Conservation (phyloP, 306 rosid species). For the Cyamopsis tetragonoloba region DNA sequence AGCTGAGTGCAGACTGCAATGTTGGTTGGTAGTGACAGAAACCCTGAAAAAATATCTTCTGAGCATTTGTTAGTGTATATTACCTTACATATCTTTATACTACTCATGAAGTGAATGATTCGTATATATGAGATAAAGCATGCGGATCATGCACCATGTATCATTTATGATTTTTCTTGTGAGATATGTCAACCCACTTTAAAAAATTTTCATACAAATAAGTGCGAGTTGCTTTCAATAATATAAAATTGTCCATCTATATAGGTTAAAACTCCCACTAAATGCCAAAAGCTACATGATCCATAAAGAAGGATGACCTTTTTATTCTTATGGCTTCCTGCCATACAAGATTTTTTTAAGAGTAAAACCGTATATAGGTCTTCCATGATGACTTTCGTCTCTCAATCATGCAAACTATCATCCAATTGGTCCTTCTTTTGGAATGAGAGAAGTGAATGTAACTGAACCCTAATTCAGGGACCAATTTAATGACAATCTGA, state of each 20-base stretch:
- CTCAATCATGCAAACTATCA: not conserved
- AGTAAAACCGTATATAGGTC: not conserved
- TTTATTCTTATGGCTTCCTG: slow-evolving; percentile 3
- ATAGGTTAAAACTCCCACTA: slow-evolving; percentile 24
- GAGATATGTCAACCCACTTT: not conserved
- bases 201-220: not conserved
- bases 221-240: slow-evolving; percentile 19
- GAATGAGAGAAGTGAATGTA: not conserved
- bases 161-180: slow-evolving; percentile 4
- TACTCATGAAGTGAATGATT: slow-evolving; percentile 4
- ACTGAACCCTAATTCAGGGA: not conserved
- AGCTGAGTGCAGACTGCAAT: slow-evolving; percentile 22
- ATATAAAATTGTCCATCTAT: not conserved
- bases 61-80: not conserved
- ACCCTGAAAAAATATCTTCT: slow-evolving; percentile 9
- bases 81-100: not conserved
- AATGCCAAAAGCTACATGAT: slow-evolving; percentile 18
- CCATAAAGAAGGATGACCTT: not conserved
- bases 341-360: not conserved
- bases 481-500: not conserved
- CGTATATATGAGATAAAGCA: slow-evolving; percentile 11
- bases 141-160: not conserved
- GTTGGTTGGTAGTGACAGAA: slow-evolving; percentile 5
- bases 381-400: not conserved
- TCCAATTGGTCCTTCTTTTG: not conserved